A percentile compares a stretch with the other conserved stretches of the same genome.
Evolutionary conservation across 208 protist genomes (phyloP).

Genomic region (Crithidia brevicula): DNA sequence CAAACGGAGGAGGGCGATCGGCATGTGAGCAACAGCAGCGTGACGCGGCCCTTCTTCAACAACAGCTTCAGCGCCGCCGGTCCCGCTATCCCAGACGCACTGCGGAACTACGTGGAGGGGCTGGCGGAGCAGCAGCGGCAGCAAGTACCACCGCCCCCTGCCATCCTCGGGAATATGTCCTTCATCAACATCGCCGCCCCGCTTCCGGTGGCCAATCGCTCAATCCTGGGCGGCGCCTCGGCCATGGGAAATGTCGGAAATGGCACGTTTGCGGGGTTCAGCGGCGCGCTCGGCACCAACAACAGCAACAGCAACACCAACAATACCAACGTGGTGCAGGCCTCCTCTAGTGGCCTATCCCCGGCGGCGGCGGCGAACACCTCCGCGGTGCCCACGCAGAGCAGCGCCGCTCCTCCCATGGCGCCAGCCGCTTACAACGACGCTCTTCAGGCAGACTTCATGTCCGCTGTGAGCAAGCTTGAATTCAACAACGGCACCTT

Average conservation of each 20-base stretch:
- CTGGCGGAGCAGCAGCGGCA: slow-evolving; percentile 30
- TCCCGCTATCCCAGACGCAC: slow-evolving; percentile 21
- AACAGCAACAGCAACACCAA: too few species aligned
- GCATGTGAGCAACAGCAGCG: not conserved
- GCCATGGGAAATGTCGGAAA: not conserved
- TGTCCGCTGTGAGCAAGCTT: slow-evolving; percentile 4
- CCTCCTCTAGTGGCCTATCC: not conserved
- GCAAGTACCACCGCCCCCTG: slow-evolving; percentile 31
- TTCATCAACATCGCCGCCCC: slow-evolving; percentile 15
- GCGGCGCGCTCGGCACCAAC: not conserved
- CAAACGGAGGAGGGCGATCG: not conserved
- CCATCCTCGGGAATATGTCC: slow-evolving; percentile 29
- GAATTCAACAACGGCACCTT: slow-evolving; percentile 19
- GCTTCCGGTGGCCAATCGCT: slow-evolving; percentile 23
- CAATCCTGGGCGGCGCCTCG: slow-evolving; percentile 2
- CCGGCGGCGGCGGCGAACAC: not conserved
- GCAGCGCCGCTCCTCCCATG: not conserved
- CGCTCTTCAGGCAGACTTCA: slow-evolving; percentile 8
- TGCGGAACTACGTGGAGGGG: slow-evolving; percentile 28
- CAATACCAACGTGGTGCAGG: not conserved
- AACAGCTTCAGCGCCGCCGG: slow-evolving; percentile 25
- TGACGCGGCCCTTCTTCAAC: slow-evolving; percentile 6
- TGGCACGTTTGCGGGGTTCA: slow-evolving; percentile 1
- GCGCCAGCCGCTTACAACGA: not conserved
- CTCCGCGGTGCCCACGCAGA: not conserved